These are phyloP conservation scores for Blastobotrys ciferrii DNA, from an alignment of 1,139 yeast species.

Conservation along the genomic window DNA sequence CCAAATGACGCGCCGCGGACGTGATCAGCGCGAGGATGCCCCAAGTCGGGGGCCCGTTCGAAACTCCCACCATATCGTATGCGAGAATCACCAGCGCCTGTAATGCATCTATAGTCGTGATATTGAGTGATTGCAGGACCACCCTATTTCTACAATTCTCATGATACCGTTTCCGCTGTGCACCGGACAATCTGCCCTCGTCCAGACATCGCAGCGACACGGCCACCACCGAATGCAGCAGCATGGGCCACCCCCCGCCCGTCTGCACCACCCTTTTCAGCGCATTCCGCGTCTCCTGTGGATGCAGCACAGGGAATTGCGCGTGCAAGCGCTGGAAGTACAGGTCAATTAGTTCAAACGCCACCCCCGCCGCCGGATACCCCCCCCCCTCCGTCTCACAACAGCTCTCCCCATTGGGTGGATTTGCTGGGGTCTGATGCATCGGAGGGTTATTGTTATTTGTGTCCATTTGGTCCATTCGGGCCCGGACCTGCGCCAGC, in stretches of 20 bases:
- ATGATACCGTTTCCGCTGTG: constrained; percentile 16
- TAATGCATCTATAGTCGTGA: constrained; percentile 23
- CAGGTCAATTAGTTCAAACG: constrained; percentile 20
- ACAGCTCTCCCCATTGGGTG: too few species aligned
- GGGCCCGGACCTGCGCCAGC: too few species aligned
- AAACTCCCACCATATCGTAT: constrained; percentile 24
- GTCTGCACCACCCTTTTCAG: constrained; percentile 9
- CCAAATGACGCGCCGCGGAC: constrained; percentile 25
- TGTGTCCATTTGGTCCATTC: too few species aligned
- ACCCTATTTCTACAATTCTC: constrained; percentile 24
- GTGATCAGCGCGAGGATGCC: constrained; percentile 25
- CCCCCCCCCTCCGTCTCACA: too few species aligned
- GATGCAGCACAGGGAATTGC: constrained; percentile 25
- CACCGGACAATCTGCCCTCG: constrained; percentile 12
- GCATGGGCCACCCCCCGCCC: constrained; percentile 19
- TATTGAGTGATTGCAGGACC: constrained; percentile 22
- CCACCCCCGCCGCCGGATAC: constrained; percentile 11
- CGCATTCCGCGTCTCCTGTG: constrained; percentile 13
- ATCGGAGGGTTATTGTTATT: too few species aligned
- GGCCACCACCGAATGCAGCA: constrained; percentile 22
- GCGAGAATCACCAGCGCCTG: constrained; percentile 26
- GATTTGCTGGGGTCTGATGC: too few species aligned
- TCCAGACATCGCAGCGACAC: constrained; percentile 24
- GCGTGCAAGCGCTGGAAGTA: constrained; percentile 25
- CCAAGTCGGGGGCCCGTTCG: constrained; percentile 30